phyloP scores from a whole-genome alignment of 441 rosid genomes.

The Jatropha multifida region DNA sequence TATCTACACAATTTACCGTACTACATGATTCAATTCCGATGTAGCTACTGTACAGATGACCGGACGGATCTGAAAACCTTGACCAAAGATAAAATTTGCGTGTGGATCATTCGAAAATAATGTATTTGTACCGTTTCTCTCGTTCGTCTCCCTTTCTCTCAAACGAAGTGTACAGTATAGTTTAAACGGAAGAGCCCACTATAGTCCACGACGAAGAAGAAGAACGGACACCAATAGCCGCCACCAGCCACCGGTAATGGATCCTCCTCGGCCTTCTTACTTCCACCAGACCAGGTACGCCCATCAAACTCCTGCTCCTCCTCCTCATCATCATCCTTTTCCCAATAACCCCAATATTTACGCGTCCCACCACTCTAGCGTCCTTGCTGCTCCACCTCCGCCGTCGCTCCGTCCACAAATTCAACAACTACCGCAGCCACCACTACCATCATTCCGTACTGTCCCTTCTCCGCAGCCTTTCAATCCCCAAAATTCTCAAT shows the following conservation, averaged over 20 bases:
- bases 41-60: too few relatives aligned
- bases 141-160: too few relatives aligned
- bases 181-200: too few relatives aligned
- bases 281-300: conserved; percentile 12
- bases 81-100: too few relatives aligned
- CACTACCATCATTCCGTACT: background rate
- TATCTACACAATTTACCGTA: too few relatives aligned
- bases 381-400: background rate
- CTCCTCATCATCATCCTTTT: background rate
- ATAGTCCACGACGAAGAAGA: background rate
- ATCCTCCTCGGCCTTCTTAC: background rate
- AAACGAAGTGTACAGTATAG: too few relatives aligned
- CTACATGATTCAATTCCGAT: too few relatives aligned
- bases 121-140: too few relatives aligned
- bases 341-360: background rate
- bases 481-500: conserved; percentile 36
- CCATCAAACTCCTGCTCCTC: background rate
- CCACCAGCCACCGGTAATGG: background rate
- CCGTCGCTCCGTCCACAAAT: background rate
- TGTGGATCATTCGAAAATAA: too few relatives aligned
- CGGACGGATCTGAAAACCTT: too few relatives aligned
- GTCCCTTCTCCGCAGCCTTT: background rate
- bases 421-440: background rate
- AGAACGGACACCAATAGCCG: too few relatives aligned
- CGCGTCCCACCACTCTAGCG: background rate